A percentile compares a stretch with the other conserved stretches of the same genome.
These are phyloP conservation scores for Tulasnella calospora DNA, from an alignment of 768 basidiomycete genomes.

Conservation along the genomic window DNA sequence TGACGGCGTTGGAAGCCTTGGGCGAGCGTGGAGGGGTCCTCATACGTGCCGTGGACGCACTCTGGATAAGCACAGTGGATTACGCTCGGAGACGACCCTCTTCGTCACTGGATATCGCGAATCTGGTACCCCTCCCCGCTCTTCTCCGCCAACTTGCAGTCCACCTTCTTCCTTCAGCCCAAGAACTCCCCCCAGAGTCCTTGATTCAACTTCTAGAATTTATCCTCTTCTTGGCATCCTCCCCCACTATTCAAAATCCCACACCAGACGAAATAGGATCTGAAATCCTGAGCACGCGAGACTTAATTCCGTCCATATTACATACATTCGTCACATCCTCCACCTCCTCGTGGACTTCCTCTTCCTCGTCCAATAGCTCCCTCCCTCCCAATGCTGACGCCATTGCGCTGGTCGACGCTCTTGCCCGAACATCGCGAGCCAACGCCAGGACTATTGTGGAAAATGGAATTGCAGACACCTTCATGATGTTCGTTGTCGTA, in stretches of 20 bases:
- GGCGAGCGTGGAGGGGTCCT: conserved; percentile 62
- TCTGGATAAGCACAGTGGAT: conserved; percentile 69
- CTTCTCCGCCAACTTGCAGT: conserved; percentile 50
- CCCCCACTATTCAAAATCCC: conserved; percentile 42
- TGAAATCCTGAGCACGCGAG: conserved; percentile 48
- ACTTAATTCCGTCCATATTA: conserved; percentile 50
- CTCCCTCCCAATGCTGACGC: conserved; percentile 45
- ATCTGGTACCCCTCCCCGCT: conserved; percentile 42
- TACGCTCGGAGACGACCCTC: conserved; percentile 36
- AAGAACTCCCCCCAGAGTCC: conserved; percentile 46
- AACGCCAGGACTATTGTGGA: conserved; percentile 57
- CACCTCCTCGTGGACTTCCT: conserved; percentile 38
- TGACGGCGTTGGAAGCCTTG: conserved; percentile 62
- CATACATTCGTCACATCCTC: conserved; percentile 50
- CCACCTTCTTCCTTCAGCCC: conserved; percentile 37
- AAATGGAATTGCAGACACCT: conserved; percentile 48
- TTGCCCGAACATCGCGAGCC: conserved; percentile 61
- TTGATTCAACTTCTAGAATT: conserved; percentile 55
- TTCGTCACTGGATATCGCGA: not conserved
- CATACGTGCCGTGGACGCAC: conserved; percentile 59
- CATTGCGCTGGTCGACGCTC: conserved; percentile 51
- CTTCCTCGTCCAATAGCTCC: not conserved
- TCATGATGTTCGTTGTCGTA: conserved; percentile 65
- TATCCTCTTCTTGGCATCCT: conserved; percentile 56
- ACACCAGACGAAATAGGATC: conserved; percentile 41